A percentile compares a stretch with the other conserved stretches of the same genome.
Evolutionary conservation across 768 basidiomycete species (phyloP).

Genomic region (Pulveroboletus sp.): DNA sequence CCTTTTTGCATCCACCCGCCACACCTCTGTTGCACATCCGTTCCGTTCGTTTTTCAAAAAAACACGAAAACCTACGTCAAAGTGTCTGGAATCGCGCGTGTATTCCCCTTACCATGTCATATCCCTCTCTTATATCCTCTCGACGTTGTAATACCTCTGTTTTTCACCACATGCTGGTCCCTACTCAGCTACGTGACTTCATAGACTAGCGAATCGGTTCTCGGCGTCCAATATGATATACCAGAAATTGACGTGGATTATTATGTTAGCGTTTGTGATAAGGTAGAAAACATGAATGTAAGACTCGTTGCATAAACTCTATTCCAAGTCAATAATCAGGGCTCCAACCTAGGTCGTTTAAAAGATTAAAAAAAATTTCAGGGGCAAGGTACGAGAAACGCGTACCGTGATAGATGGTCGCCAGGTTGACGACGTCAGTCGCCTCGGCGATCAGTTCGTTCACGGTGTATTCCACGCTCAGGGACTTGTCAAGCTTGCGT

Average conservation of each 20-base stretch:
- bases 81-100: conserved; percentile 14
- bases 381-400: background rate
- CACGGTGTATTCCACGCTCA: conserved; percentile 91
- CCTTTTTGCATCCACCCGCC: conserved; percentile 19
- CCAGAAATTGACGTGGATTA: conserved; percentile 12
- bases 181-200: conserved; percentile 9
- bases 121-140: conserved; percentile 25
- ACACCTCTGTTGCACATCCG: conserved; percentile 19
- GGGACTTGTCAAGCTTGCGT: conserved; percentile 74
- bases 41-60: conserved; percentile 3
- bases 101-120: conserved; percentile 10
- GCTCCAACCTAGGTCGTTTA: conserved; percentile 49
- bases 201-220: conserved; percentile 22
- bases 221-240: too few species aligned
- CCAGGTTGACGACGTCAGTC: conserved; percentile 70
- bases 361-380: too few species aligned
- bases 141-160: conserved; percentile 30
- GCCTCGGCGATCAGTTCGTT: conserved; percentile 91
- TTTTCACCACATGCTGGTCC: conserved; percentile 12
- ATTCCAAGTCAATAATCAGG: conserved; percentile 32
- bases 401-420: conserved; percentile 73
- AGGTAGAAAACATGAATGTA: too few species aligned
- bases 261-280: too few species aligned
- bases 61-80: conserved; percentile 16
- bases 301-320: too few species aligned